Evolutionary conservation across 2,329 filamentous ascomycete species (phyloP).

Genomic region (Fusarium albosuccineum): DNA sequence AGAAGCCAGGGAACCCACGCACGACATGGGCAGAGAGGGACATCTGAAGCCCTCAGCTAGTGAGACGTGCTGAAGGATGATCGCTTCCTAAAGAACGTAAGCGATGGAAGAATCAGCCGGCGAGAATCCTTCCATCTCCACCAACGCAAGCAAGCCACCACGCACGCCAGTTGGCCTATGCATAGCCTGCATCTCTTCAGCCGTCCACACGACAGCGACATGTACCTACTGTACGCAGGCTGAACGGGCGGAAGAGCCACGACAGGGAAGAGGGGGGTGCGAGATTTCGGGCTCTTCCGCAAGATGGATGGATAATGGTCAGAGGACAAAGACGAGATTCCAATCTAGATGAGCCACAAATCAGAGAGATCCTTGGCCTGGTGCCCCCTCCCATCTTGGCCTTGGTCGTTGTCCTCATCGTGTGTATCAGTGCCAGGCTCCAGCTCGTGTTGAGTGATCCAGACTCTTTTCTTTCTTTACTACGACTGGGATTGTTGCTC

Average conservation of each 20-base stretch:
- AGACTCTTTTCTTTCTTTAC: not conserved
- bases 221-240: not conserved
- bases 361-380: constrained; percentile 1
- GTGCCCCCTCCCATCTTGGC: not conserved
- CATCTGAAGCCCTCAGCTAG: constrained; percentile 3
- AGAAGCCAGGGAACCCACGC: not conserved
- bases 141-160: not conserved
- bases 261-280: not conserved
- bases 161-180: not conserved
- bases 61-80: constrained; percentile 14
- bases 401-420: not conserved
- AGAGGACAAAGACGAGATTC: not conserved
- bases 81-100: constrained; percentile 20
- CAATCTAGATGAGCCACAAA: constrained; percentile 5
- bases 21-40: not conserved
- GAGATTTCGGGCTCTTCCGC: not conserved
- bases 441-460: not conserved
- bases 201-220: not conserved
- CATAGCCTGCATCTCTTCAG: not conserved
- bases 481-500: not conserved
- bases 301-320: not conserved
- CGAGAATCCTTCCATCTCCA: not conserved
- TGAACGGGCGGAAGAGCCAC: not conserved
- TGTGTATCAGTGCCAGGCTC: too few species aligned
- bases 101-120: not conserved